Evolutionary conservation across 495 filamentous ascomycete genomes (phyloP).

Genomic region (Chlorociboria aeruginascens): DNA sequence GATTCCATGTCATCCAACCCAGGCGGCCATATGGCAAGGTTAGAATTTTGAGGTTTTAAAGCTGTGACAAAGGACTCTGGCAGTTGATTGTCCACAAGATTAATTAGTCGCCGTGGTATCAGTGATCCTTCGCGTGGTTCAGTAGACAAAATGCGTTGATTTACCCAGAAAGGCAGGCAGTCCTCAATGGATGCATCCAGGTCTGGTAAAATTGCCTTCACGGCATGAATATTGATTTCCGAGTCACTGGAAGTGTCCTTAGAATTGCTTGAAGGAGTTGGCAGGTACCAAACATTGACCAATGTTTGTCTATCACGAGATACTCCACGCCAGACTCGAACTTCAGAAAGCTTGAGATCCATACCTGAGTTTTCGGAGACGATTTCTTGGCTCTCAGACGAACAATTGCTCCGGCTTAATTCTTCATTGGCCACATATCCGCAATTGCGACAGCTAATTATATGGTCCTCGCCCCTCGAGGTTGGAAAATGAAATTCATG

Average conservation of each 20-base stretch:
- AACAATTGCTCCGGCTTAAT: conserved; percentile 35
- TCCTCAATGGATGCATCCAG: conserved; percentile 61
- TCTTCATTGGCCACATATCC: conserved; percentile 79
- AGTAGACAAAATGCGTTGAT: background rate
- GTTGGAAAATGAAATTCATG: conserved; percentile 89
- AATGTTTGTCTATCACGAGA: conserved; percentile 54
- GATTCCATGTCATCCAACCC: background rate
- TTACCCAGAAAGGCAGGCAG: conserved; percentile 41
- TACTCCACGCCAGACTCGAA: conserved; percentile 50
- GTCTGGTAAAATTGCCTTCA: conserved; percentile 60
- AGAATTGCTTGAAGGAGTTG: conserved; percentile 20
- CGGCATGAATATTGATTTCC: conserved; percentile 57
- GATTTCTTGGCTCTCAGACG: conserved; percentile 8
- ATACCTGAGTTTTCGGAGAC: background rate
- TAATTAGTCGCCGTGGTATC: conserved; percentile 26
- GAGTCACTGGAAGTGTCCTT: background rate
- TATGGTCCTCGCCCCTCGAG: conserved; percentile 71
- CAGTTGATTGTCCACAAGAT: conserved; percentile 40
- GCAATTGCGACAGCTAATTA: conserved; percentile 66
- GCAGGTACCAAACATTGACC: conserved; percentile 52
- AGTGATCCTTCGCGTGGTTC: background rate
- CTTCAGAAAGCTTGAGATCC: background rate
- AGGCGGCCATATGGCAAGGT: conserved; percentile 8
- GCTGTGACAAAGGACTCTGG: conserved; percentile 17
- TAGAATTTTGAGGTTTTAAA: conserved; percentile 1